Base-by-base conservation (phyloP, 176 grass and related monocot genomes). In the Cenchrus americanus region DNA sequence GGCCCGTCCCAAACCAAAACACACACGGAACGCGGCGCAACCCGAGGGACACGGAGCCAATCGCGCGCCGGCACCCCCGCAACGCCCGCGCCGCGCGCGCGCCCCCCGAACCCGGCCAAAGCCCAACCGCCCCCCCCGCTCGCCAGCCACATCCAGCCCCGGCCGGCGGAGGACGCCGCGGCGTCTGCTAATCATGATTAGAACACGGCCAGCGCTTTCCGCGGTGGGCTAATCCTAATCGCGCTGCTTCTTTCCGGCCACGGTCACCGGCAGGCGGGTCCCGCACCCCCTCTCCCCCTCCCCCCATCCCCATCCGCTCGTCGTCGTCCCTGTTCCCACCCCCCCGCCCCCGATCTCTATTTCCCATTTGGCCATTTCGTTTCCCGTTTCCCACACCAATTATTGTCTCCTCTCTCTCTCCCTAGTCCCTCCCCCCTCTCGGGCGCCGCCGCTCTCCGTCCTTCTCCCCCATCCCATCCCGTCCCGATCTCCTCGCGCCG, bases 361-460 rank as follows among this genome's bases (percentile, higher is more conserved):
- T 58, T 73, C 69, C 9, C 58, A 21, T 77, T 51, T 6, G 34
- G 2, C 9, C 58, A 26, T 77, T 51, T 6, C 49, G 3, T 52
- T 34, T 57, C 49, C 22, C 26, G 24, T 75, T 32, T 23, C n/a
- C 8, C 52, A 55, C 49, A 75, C 50, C 87, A 84, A 89, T 85
- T 85, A 85, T 89, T 89, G 82, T 52, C 61, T 21, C 21, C 15
- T 5, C 8, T 24, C 13, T 6, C 43, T 44, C 43, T 44, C 42
- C 2, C 7, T 7, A n/a, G n/a, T n/a, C 43, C 21, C 10, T 10
- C 21, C 57, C 18, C 11, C 14, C 13, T 7, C 30, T 5, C 37
- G 7, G 21, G 19, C 21, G 9, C 34, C 34, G 34, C 34, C 21
- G 3, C 53, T 8, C 54, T 13, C 4, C 64, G 34, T 58, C 10